Evolutionary conservation across 1,284 basidiomycete species (phyloP).

Genomic region (Trichosporon inkin): DNA sequence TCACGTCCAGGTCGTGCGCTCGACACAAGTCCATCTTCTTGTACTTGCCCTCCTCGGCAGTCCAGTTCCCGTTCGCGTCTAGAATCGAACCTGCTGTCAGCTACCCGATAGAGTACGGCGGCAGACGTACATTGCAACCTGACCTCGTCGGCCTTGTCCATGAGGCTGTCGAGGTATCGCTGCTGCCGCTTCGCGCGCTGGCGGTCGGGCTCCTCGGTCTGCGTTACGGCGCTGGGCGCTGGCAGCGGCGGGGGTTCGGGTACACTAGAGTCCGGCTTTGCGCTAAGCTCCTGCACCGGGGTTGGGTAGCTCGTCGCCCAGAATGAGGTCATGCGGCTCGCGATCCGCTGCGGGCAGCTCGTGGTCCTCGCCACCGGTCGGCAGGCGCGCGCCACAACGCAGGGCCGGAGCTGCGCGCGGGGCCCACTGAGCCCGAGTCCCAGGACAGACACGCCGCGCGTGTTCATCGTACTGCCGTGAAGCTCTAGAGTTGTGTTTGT

Average conservation of each 20-base stretch:
- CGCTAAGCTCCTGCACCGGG: neutral
- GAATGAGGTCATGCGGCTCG: conserved; percentile 21
- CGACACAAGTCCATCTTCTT: conserved; percentile 81
- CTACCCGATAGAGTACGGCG: neutral
- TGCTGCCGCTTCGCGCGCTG: conserved; percentile 24
- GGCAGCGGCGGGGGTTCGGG: conserved; percentile 13
- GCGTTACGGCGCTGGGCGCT: conserved; percentile 12
- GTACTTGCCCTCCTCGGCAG: conserved; percentile 84
- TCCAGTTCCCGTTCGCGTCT: conserved; percentile 79
- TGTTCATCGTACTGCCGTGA: neutral
- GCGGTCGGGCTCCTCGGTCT: conserved; percentile 12
- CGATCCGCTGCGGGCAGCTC: no score
- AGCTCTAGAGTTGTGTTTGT: neutral
- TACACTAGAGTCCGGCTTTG: neutral
- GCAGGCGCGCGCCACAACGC: neutral
- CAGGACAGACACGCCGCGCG: conserved; percentile 6
- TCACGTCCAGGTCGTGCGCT: conserved; percentile 82
- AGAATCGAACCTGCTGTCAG: conserved; percentile 68
- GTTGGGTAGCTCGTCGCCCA: conserved; percentile 26
- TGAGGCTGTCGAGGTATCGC: conserved; percentile 45
- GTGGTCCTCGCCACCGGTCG: conserved; percentile 7
- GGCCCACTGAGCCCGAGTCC: neutral
- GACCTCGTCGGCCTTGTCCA: conserved; percentile 50
- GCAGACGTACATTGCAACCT: conserved; percentile 41
- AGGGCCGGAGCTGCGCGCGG: neutral